Percentiles rank a stretch among this genome's conserved stretches.
Evolutionary conservation across 1,284 basidiomycete genomes (phyloP).

Genomic region (Malassezia sympodialis): DNA sequence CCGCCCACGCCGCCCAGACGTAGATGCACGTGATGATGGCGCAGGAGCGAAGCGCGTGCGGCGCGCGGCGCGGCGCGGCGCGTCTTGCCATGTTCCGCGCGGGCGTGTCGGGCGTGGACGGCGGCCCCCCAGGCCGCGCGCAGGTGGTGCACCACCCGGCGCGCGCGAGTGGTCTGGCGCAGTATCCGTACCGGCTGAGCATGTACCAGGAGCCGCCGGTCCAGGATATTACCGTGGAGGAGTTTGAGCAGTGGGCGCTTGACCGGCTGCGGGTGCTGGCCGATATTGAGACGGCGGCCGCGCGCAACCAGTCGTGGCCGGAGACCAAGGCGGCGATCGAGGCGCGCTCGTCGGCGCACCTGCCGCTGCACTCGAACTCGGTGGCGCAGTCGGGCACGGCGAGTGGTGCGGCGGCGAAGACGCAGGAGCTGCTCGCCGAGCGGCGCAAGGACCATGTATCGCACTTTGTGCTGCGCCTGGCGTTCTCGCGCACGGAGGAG

Average conservation of each 20-base stretch:
- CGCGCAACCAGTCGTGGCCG: constrained; percentile 68
- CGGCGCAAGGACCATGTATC: constrained; percentile 77
- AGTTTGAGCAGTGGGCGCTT: constrained; percentile 86
- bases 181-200: constrained; percentile 41
- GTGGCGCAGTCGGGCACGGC: constrained; percentile 44
- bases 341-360: constrained; percentile 60
- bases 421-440: constrained; percentile 55
- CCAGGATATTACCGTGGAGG: constrained; percentile 85
- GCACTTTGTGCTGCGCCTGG: constrained; percentile 86
- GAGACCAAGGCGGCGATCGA: constrained; percentile 62
- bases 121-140: constrained; percentile 2
- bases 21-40: background rate
- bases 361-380: constrained; percentile 61
- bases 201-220: constrained; percentile 71
- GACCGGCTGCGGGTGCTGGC: constrained; percentile 76
- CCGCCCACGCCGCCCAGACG: no score
- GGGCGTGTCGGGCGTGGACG: constrained; percentile 1
- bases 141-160: constrained; percentile 25
- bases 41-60: background rate
- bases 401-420: constrained; percentile 49
- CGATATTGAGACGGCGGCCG: constrained; percentile 83
- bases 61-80: background rate
- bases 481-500: constrained; percentile 92
- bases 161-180: constrained; percentile 15
- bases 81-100: constrained; percentile 13